These are phyloP conservation scores for Pittosporum tobira DNA, from an alignment of 129 eudicot genomes.

Conservation along the genomic window DNA sequence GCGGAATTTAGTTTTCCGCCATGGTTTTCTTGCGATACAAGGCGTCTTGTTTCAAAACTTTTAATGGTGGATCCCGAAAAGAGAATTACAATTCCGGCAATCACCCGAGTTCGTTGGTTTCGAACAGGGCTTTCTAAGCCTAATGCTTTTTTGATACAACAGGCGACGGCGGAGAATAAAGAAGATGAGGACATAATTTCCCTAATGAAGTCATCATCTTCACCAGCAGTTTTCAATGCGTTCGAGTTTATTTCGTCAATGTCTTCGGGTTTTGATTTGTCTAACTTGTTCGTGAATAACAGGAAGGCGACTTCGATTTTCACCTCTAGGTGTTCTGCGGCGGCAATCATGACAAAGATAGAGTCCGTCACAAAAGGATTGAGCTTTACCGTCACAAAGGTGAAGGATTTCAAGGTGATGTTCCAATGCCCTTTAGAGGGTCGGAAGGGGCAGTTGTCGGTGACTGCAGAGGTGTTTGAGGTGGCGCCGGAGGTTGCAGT, in stretches of 20 bases:
- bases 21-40: too few species aligned
- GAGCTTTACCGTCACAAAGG: constrained; percentile 11
- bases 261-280: constrained; percentile 30
- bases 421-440: constrained; percentile 16
- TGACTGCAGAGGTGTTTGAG: constrained; percentile 23
- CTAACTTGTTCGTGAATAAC: constrained; percentile 18
- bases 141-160: not conserved
- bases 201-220: constrained; percentile 9
- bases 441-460: constrained; percentile 22
- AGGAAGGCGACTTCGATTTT: constrained; percentile 15
- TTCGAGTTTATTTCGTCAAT: constrained; percentile 25
- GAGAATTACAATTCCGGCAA: constrained; percentile 19
- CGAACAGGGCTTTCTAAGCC: constrained; percentile 8
- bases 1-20: too few species aligned
- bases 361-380: constrained; percentile 12
- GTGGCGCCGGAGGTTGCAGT: constrained; percentile 26
- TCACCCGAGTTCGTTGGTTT: constrained; percentile 22
- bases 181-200: constrained; percentile 9
- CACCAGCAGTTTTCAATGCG: constrained; percentile 23
- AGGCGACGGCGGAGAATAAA: constrained; percentile 1
- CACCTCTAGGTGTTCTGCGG: constrained; percentile 20
- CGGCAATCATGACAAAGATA: constrained; percentile 12
- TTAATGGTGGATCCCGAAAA: too few species aligned
- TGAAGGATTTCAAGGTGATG: constrained; percentile 20
- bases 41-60: too few species aligned